A percentile compares a stretch with the other conserved stretches of the same genome.
These are phyloP conservation scores for Talaromyces wortmannii DNA, from an alignment of 495 filamentous ascomycete species.

Conservation along the genomic window DNA sequence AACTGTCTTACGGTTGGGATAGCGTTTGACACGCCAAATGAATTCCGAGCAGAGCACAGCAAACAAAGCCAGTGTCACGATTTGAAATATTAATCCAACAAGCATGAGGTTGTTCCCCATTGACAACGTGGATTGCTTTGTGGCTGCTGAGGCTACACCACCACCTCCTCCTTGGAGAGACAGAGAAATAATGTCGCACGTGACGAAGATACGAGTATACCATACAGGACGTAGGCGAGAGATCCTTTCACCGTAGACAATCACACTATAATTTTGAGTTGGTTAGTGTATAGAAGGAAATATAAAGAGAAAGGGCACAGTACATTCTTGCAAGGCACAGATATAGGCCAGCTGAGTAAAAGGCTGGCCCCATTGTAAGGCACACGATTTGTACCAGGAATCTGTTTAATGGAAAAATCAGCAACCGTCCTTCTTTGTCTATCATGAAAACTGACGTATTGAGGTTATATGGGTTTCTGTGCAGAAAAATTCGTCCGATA, in stretches of 20 bases:
- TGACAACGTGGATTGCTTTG: constrained; percentile 9
- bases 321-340: constrained; percentile 43
- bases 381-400: constrained; percentile 21
- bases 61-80: constrained; percentile 45
- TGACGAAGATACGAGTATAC: constrained; percentile 46
- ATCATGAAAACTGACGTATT: constrained; percentile 20
- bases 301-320: neutral
- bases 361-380: constrained; percentile 49
- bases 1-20: neutral
- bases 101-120: constrained; percentile 47
- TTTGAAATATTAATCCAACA: constrained; percentile 48
- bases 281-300: neutral
- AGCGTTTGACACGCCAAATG: constrained; percentile 25
- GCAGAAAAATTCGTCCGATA: constrained; percentile 23
- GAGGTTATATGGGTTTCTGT: constrained; percentile 26
- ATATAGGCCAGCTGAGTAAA: constrained; percentile 51
- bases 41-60: constrained; percentile 43
- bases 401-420: constrained; percentile 18
- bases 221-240: constrained; percentile 42
- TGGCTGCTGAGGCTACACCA: constrained; percentile 41
- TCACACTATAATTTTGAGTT: constrained; percentile 14
- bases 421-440: neutral
- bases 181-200: constrained; percentile 45
- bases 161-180: constrained; percentile 50
- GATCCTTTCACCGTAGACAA: constrained; percentile 34